A percentile compares a stretch with the other conserved stretches of the same genome.
Evolutionary conservation across 495 filamentous ascomycete species (phyloP).

Genomic region (Parathielavia hyrcaniae): DNA sequence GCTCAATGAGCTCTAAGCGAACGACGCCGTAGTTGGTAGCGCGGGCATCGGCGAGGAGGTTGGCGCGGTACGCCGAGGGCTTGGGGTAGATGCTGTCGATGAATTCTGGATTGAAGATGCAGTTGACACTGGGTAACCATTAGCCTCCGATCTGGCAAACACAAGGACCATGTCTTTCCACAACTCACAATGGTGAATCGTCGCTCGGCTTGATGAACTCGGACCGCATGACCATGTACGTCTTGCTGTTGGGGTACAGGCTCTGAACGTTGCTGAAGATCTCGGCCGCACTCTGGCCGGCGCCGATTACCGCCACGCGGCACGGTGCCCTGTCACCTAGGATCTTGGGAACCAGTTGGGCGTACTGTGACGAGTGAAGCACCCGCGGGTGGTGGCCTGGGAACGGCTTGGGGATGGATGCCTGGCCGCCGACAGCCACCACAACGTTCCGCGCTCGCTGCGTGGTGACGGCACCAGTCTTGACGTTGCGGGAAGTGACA

Average conservation of each 20-base stretch:
- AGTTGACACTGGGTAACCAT: slow-evolving; percentile 66
- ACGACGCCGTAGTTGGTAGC: slow-evolving; percentile 94
- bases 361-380: slow-evolving; percentile 87
- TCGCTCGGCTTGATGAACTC: slow-evolving; percentile 83
- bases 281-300: slow-evolving; percentile 89
- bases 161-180: not conserved
- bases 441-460: slow-evolving; percentile 70
- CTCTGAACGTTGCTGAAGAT: slow-evolving; percentile 84
- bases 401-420: slow-evolving; percentile 65
- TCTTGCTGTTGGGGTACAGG: slow-evolving; percentile 75
- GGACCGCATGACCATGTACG: slow-evolving; percentile 67
- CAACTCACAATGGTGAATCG: slow-evolving; percentile 84
- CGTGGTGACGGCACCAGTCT: slow-evolving; percentile 32
- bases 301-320: slow-evolving; percentile 76
- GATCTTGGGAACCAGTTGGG: slow-evolving; percentile 53
- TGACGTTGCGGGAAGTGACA: slow-evolving; percentile 38
- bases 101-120: slow-evolving; percentile 83
- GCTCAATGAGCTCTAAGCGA: slow-evolving; percentile 76
- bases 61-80: slow-evolving; percentile 52
- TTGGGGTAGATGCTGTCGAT: slow-evolving; percentile 68
- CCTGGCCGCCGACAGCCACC: slow-evolving; percentile 74
- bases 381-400: slow-evolving; percentile 57
- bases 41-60: slow-evolving; percentile 57
- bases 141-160: not conserved
- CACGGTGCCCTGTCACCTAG: slow-evolving; percentile 55